phyloP scores from a whole-genome alignment of 306 rosid species.

The Biancaea sappan region DNA sequence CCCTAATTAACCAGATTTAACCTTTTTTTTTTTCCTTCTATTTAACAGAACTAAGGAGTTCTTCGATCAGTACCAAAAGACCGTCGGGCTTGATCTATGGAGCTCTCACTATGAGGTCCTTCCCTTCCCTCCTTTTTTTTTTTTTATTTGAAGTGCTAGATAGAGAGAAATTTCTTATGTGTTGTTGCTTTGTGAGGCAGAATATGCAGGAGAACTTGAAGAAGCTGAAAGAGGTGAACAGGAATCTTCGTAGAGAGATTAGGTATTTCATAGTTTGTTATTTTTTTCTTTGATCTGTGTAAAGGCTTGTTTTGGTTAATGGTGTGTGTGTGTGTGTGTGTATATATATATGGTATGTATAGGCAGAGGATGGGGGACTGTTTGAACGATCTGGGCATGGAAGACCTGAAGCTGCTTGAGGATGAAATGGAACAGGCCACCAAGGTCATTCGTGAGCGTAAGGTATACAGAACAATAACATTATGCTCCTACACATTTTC shows the following conservation, averaged over 20 bases:
- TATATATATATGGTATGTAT: background rate
- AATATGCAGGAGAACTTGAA: slow-evolving; percentile 71
- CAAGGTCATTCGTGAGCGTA: slow-evolving; percentile 63
- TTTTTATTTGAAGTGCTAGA: background rate
- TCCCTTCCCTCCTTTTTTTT: too few species aligned
- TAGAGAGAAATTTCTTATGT: background rate
- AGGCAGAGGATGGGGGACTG: slow-evolving; percentile 86
- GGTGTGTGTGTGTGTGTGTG: background rate
- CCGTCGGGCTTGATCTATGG: slow-evolving; percentile 68
- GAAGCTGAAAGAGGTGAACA: slow-evolving; percentile 63
- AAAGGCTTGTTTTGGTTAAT: background rate
- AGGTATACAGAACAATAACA: slow-evolving; percentile 52
- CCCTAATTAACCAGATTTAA: background rate
- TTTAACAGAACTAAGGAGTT: slow-evolving; percentile 65
- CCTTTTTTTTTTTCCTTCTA: background rate
- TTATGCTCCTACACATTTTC: background rate
- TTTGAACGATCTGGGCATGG: slow-evolving; percentile 56
- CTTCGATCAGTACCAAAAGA: slow-evolving; percentile 71
- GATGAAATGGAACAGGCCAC: slow-evolving; percentile 64
- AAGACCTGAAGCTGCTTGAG: slow-evolving; percentile 61
- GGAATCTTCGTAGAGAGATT: slow-evolving; percentile 73
- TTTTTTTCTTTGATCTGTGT: background rate
- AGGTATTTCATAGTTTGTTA: slow-evolving; percentile 46
- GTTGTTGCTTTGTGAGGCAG: slow-evolving; percentile 32
- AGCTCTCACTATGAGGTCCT: slow-evolving; percentile 74